Evolutionary conservation across 352 stramenopile genomes (phyloP).

Genomic region (Phytophthora sansomeana): DNA sequence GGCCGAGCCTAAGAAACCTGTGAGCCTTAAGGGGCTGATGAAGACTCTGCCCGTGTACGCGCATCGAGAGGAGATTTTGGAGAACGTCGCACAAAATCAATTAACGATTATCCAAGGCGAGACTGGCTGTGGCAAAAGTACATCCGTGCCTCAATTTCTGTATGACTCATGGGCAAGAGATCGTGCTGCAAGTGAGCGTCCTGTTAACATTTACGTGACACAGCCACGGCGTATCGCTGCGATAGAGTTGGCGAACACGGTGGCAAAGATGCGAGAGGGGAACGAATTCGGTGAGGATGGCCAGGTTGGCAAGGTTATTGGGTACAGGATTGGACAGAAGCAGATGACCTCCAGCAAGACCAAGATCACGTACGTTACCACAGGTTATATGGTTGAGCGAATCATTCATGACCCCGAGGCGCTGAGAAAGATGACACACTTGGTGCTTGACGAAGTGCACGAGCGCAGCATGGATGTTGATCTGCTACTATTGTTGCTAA

Average conservation of each 20-base stretch:
- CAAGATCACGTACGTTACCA: conserved; percentile 97
- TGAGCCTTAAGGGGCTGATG: conserved; percentile 59
- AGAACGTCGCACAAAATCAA: conserved; percentile 82
- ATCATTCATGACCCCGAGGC: conserved; percentile 93
- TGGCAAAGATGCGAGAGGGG: conserved; percentile 92
- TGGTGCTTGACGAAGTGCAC: conserved; percentile 97
- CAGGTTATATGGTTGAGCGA: conserved; percentile 96
- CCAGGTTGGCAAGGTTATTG: conserved; percentile 70
- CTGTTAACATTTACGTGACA: conserved; percentile 96
- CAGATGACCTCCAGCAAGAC: conserved; percentile 91
- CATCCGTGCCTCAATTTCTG: conserved; percentile 94
- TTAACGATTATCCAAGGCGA: conserved; percentile 95
- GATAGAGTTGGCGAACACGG: conserved; percentile 88
- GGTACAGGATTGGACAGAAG: conserved; percentile 91
- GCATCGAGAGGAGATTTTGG: conserved; percentile 88
- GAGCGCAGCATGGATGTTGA: conserved; percentile 97
- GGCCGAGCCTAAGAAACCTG: conserved; percentile 26
- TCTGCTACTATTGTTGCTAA: conserved; percentile 93
- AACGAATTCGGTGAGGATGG: conserved; percentile 77
- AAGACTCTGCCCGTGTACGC: conserved; percentile 88
- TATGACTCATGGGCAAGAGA: conserved; percentile 71
- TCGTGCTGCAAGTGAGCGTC: conserved; percentile 41
- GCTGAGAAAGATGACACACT: conserved; percentile 92
- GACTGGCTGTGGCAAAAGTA: conserved; percentile 97
- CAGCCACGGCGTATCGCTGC: conserved; percentile 95